Percentiles rank a stretch among this genome's conserved stretches.
phyloP scores from a whole-genome alignment of 768 basidiomycete genomes.

The Boletus eberwhitei region DNA sequence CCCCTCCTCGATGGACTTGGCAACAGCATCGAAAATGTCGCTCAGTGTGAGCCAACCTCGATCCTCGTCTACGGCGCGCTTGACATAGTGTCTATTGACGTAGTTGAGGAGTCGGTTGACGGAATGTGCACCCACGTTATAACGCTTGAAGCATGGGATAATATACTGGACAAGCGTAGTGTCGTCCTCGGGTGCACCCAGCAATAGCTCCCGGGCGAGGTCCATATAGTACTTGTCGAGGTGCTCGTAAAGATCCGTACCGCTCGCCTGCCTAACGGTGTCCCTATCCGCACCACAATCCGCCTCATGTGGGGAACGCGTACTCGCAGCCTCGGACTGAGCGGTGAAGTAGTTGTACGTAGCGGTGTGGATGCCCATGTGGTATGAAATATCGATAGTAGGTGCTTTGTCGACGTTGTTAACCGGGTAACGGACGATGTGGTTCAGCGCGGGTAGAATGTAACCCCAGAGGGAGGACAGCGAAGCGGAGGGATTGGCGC shows the following conservation, averaged over 20 bases:
- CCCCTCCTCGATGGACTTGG: conserved; percentile 47
- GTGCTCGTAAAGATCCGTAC: conserved; percentile 69
- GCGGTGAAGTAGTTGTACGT: conserved; percentile 76
- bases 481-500: conserved; percentile 72
- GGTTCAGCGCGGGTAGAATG: conserved; percentile 69
- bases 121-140: conserved; percentile 61
- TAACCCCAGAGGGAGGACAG: conserved; percentile 73
- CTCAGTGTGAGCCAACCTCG: conserved; percentile 70
- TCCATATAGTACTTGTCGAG: conserved; percentile 70
- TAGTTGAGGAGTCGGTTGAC: conserved; percentile 75
- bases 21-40: conserved; percentile 61
- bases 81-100: conserved; percentile 67
- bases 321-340: conserved; percentile 47
- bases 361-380: conserved; percentile 78
- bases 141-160: conserved; percentile 68
- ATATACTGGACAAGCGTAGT: conserved; percentile 65
- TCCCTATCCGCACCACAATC: conserved; percentile 27
- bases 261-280: conserved; percentile 37
- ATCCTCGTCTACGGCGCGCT: conserved; percentile 75
- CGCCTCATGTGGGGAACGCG: conserved; percentile 10
- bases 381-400: conserved; percentile 66
- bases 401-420: conserved; percentile 61
- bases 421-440: conserved; percentile 69
- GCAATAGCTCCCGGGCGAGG: conserved; percentile 55
- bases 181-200: conserved; percentile 66